Conservation (phyloP, 73 alveolate genomes). For the Diophrys sp. region DNA sequence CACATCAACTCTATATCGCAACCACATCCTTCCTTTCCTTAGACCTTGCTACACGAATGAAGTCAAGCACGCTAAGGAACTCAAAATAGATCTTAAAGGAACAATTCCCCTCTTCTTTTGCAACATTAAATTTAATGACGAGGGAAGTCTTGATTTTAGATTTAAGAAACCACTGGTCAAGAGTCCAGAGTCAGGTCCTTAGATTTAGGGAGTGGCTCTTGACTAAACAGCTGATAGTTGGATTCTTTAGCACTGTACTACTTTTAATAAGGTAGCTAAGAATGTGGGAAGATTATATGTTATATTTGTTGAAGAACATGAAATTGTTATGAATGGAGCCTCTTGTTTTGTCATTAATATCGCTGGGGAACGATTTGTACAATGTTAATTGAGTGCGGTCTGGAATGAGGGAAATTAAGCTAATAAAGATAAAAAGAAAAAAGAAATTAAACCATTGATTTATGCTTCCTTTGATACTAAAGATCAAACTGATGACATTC, state of each 20-base stretch:
- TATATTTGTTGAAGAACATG: background rate
- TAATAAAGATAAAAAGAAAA: slow-evolving; percentile 11
- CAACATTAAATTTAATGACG: slow-evolving; percentile 8
- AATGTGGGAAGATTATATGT: slow-evolving; percentile 5
- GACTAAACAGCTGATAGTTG: slow-evolving; percentile 2
- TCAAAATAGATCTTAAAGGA: slow-evolving; percentile 37
- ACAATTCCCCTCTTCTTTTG: slow-evolving; percentile 29
- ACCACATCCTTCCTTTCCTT: background rate
- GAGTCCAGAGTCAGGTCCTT: slow-evolving; percentile 3
- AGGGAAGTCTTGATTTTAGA: slow-evolving; percentile 14
- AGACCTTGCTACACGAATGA: slow-evolving; percentile 52
- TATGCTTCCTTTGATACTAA: slow-evolving; percentile 24
- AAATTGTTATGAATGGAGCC: slow-evolving; percentile 8
- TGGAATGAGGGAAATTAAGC: slow-evolving; percentile 16
- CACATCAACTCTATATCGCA: background rate
- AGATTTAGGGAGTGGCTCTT: too few species aligned
- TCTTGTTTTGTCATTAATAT: slow-evolving; percentile 36
- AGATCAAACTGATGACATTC: slow-evolving; percentile 11
- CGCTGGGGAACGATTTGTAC: background rate
- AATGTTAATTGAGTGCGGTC: slow-evolving; percentile 15
- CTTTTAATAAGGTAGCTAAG: background rate
- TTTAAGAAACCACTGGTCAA: slow-evolving; percentile 27
- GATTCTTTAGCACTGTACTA: slow-evolving; percentile 3
- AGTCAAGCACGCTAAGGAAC: slow-evolving; percentile 41
- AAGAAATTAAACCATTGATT: background rate